Conservation (phyloP, 2,329 filamentous ascomycete genomes). For the Chaetomium strumarium region DNA sequence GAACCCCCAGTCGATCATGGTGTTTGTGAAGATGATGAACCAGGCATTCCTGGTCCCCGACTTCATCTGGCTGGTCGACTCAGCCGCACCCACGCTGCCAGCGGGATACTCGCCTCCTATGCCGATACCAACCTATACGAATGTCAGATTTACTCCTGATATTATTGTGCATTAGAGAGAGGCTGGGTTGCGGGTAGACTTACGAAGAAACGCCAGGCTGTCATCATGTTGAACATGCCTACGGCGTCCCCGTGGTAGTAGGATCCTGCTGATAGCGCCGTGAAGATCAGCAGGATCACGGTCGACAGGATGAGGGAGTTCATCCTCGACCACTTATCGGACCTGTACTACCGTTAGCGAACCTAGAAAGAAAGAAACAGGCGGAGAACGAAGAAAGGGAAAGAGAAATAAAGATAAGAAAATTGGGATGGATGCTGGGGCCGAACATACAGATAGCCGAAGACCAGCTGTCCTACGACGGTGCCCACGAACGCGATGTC, state of each 20-base stretch:
- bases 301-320: slow-evolving; percentile 78
- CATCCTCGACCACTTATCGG: slow-evolving; percentile 79
- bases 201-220: slow-evolving; percentile 79
- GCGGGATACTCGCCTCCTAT: slow-evolving; percentile 79
- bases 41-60: slow-evolving; percentile 76
- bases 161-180: neutral
- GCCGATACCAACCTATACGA: slow-evolving; percentile 55
- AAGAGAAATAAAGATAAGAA: neutral
- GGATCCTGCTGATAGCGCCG: slow-evolving; percentile 68
- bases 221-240: slow-evolving; percentile 69
- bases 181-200: slow-evolving; percentile 26
- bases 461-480: slow-evolving; percentile 72
- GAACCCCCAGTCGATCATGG: slow-evolving; percentile 79
- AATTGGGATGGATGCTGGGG: neutral
- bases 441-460: slow-evolving; percentile 59
- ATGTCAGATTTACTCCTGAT: too few relatives aligned
- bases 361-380: neutral
- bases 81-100: slow-evolving; percentile 76
- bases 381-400: neutral
- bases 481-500: slow-evolving; percentile 84
- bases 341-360: slow-evolving; percentile 8
- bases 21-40: slow-evolving; percentile 88
- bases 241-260: slow-evolving; percentile 64
- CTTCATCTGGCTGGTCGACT: slow-evolving; percentile 78
- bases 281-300: slow-evolving; percentile 77